These are phyloP conservation scores for Penicillium psychrosexuale DNA, from an alignment of 2,329 filamentous ascomycete genomes.

Conservation along the genomic window DNA sequence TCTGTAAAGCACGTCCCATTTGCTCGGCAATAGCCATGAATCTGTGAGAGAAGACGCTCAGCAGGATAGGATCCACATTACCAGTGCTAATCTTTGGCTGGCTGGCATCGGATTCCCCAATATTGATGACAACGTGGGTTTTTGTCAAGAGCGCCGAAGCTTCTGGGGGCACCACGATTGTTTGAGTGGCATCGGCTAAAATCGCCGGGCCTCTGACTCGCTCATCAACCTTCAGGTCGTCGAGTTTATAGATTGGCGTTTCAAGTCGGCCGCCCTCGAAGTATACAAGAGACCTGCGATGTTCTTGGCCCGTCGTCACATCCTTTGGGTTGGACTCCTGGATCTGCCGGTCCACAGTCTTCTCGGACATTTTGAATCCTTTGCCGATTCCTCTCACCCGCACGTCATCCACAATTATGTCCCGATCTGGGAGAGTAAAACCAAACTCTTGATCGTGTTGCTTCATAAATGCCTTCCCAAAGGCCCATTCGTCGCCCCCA, in stretches of 20 bases:
- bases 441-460: constrained; percentile 93
- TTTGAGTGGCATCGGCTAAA: constrained; percentile 63
- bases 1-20: constrained; percentile 75
- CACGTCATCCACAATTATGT: constrained; percentile 88
- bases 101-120: constrained; percentile 29
- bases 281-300: constrained; percentile 69
- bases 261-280: constrained; percentile 76
- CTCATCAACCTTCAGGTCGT: constrained; percentile 69
- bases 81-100: constrained; percentile 38
- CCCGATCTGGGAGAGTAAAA: constrained; percentile 78
- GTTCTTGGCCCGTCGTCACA: constrained; percentile 52
- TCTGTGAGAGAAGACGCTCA: constrained; percentile 75
- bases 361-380: constrained; percentile 71
- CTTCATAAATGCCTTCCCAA: constrained; percentile 76
- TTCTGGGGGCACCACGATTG: constrained; percentile 42
- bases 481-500: constrained; percentile 70
- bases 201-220: constrained; percentile 77
- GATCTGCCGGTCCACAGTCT: constrained; percentile 61
- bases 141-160: constrained; percentile 38
- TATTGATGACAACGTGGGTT: constrained; percentile 40
- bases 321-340: constrained; percentile 51
- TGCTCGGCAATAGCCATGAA: constrained; percentile 87
- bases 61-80: constrained; percentile 70
- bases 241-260: constrained; percentile 79
- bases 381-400: constrained; percentile 85